A percentile compares a stretch with the other conserved stretches of the same genome.
These are phyloP conservation scores for Sclerotinia trifoliorum DNA, from an alignment of 2,329 filamentous ascomycete species.

Conservation along the genomic window DNA sequence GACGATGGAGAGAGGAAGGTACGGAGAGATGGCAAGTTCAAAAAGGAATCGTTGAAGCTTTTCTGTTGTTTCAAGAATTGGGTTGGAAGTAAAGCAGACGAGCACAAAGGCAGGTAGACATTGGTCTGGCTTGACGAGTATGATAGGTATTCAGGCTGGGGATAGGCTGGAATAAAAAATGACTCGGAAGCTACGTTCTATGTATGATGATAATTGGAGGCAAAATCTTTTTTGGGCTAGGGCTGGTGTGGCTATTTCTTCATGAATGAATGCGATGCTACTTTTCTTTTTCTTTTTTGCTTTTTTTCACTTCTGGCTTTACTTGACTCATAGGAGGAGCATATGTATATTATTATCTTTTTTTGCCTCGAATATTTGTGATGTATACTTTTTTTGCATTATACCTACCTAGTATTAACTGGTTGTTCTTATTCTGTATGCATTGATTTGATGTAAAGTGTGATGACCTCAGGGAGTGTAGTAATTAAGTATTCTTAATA, in stretches of 20 bases:
- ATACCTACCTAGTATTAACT: background rate
- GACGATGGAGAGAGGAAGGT: conserved; percentile 83
- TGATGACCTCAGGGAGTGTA: background rate
- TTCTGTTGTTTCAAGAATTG: background rate
- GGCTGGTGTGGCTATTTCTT: conserved; percentile 10
- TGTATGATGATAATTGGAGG: conserved; percentile 18
- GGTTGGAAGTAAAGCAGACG: background rate
- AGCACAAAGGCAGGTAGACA: conserved; percentile 1
- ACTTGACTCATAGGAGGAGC: background rate
- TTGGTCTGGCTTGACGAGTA: conserved; percentile 12
- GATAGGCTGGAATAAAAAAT: background rate
- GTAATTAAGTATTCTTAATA: background rate
- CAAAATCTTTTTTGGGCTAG: conserved; percentile 16
- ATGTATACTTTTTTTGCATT: background rate
- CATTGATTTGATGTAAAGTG: background rate
- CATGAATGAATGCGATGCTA: conserved; percentile 2
- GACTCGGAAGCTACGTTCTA: conserved; percentile 15
- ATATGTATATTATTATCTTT: background rate
- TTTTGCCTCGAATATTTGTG: background rate
- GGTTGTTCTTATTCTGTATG: background rate
- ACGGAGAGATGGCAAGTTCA: conserved; percentile 79
- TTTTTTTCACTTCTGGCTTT: background rate
- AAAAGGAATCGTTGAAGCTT: conserved; percentile 13
- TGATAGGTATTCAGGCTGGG: background rate
- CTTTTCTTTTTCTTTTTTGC: background rate